Evolutionary conservation across 208 protist species (phyloP), one percentile per base, ranked within the genome.

Genomic region (Novymonas esmeraldas): DNA sequence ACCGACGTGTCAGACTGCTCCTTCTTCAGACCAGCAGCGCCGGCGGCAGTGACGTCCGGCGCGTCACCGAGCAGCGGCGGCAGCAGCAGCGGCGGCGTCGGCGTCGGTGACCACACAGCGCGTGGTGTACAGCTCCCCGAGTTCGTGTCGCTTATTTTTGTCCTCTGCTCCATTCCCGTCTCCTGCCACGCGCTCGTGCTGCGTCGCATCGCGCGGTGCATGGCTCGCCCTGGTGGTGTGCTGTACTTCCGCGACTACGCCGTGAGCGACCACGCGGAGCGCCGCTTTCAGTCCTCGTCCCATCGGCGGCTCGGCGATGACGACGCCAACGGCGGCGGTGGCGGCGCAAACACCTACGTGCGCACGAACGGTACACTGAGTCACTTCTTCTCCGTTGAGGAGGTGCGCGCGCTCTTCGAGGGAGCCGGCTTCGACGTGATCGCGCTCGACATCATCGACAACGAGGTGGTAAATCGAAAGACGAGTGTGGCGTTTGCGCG

Each of bases 81-180:
- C 6, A 2, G 16, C 64, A 39, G 50, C 14, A 20, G 56, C 61
- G 4, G 36, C 36, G 36, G 20, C 29, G 5, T 13, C 9, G 36
- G 20, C 16, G 39, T 24, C 20, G 16, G 22, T 46, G 39, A 61
- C 56, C n/a, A 9, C 56, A 16, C 39, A 34, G 14, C 39, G 1
- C 36, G 54, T 11, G 38, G 38, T 46, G 18, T 16, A 14, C 36
- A 44, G 56, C 9, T 52, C 26, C 82, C 92, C 0, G 65, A 82
- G 20, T 87, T 98, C 34, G 91, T 94, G 3, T 94, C 94, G 2
- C 89, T 98, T 65, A 91, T 98, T n/a, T 98, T 98, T 82, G 95
- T 98, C 1, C 76, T 98, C 6, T 97, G 92, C 31, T 96, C 95
- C 10, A 95, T 98, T 57, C 79, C 92, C 2, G 82, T 90, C 20